These are phyloP conservation scores for Saccharomycopsis sp. DNA, from an alignment of 805 yeast genomes.

Conservation along the genomic window DNA sequence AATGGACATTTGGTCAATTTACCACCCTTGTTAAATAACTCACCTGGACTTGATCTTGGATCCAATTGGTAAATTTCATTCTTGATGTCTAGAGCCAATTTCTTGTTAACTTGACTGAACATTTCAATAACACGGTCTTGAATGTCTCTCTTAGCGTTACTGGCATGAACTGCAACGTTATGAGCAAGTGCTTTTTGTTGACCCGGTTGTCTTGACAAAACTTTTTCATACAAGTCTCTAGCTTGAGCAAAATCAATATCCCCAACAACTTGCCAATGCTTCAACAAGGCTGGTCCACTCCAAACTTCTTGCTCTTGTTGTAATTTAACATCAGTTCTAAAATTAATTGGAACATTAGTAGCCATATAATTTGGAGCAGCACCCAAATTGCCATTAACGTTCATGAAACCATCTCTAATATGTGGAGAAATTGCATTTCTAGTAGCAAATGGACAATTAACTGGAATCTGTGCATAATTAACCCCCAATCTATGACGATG, in stretches of 20 bases:
- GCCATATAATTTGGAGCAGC: slow-evolving; percentile 69
- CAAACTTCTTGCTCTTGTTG: slow-evolving; percentile 73
- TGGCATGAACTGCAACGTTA: slow-evolving; percentile 72
- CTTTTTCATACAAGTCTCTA: slow-evolving; percentile 61
- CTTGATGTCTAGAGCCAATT: slow-evolving; percentile 61
- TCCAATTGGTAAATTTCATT: slow-evolving; percentile 49
- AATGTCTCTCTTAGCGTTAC: slow-evolving; percentile 61
- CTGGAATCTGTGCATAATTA: slow-evolving; percentile 81
- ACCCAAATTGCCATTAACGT: slow-evolving; percentile 65
- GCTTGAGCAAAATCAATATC: slow-evolving; percentile 76
- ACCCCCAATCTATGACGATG: slow-evolving; percentile 73
- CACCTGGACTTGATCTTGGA: slow-evolving; percentile 31
- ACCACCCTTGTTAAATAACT: slow-evolving; percentile 18
- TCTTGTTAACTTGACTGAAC: slow-evolving; percentile 66
- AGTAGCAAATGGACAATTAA: slow-evolving; percentile 69
- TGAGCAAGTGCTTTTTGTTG: slow-evolving; percentile 81
- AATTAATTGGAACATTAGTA: slow-evolving; percentile 42
- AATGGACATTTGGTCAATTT: slow-evolving; percentile 13
- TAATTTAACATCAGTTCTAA: slow-evolving; percentile 34
- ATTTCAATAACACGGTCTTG: slow-evolving; percentile 74
- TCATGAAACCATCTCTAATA: slow-evolving; percentile 78
- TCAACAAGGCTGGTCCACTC: slow-evolving; percentile 76
- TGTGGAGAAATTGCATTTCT: slow-evolving; percentile 53
- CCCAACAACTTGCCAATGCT: slow-evolving; percentile 73
- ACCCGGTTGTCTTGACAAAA: slow-evolving; percentile 67